A percentile compares a stretch with the other conserved stretches of the same genome.
These are phyloP conservation scores for Ceratocystis lukuohia DNA, from an alignment of 2,329 filamentous ascomycete species.

Conservation along the genomic window DNA sequence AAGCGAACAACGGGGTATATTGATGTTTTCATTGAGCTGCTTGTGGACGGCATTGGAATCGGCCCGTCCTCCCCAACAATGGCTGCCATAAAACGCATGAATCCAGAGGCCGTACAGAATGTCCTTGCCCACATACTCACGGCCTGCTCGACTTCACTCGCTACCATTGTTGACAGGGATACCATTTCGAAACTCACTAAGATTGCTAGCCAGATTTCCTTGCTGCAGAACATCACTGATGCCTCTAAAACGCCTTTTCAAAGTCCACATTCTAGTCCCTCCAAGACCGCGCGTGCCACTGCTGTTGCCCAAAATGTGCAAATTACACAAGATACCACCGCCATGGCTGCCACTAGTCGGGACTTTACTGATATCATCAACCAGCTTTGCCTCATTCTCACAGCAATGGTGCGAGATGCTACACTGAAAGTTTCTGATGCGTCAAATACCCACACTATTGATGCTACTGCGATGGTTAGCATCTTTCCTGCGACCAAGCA, in stretches of 20 bases:
- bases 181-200: conserved; percentile 24
- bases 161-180: conserved; percentile 25
- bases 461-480: conserved; percentile 25
- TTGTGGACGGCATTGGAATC: conserved; percentile 41
- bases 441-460: conserved; percentile 21
- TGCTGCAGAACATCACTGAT: conserved; percentile 30
- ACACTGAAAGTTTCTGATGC: background rate
- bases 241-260: conserved; percentile 27
- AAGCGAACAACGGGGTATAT: conserved; percentile 11
- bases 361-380: conserved; percentile 56
- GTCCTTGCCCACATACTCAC: conserved; percentile 33
- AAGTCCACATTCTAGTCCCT: conserved; percentile 56
- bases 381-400: background rate
- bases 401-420: conserved; percentile 31
- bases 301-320: conserved; percentile 72
- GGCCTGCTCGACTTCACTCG: conserved; percentile 28
- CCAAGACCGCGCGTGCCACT: conserved; percentile 59
- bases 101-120: conserved; percentile 35
- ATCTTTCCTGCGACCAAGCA: conserved; percentile 30
- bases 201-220: conserved; percentile 24
- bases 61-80: conserved; percentile 42
- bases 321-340: conserved; percentile 59
- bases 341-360: conserved; percentile 56
- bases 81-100: conserved; percentile 45
- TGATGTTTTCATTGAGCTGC: conserved; percentile 42